Base-by-base conservation (phyloP, 345 rosid genomes). In the Linum usitatissimum region DNA sequence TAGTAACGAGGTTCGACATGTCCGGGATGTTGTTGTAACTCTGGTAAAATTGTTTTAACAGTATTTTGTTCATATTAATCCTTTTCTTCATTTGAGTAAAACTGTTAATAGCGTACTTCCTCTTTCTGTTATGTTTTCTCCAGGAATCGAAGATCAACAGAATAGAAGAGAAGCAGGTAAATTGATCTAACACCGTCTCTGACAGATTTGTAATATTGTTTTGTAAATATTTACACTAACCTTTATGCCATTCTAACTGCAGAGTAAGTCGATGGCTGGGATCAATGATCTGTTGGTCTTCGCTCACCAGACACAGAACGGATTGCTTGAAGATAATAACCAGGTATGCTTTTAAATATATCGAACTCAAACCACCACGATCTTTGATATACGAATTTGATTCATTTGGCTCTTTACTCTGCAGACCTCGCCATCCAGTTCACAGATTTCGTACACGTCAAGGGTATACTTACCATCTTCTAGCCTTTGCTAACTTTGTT, bases 141-240 rank as follows among this genome's bases (percentile, higher is more conserved):
- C 73, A 87, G 95, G 83, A 79, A 68, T 76, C 59, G 68, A 86
- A 80, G 81, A 79, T 88, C 60, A 63, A 30, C 53, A 75, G 74
- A 66, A 76, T 88, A 31, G 91, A 84, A 77, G 86, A 70, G 68
- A 88, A 84, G 64, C 90, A 88, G 96, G 92, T 86, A 76, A 60
- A 9, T 59, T 55, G 18, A 17, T 20, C 66, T 63, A 61, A 18
- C 40, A 58, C 57, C 30, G 31, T 39, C 31, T 49, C 34, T 60
- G 21, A 63, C 55, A 58, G 49, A 34, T 20, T 54, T 18, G 36
- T 1, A 30, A 20, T 38, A 15, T 21, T 59, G 19, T 62, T 62
- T 61, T 58, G 18, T 66, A 36, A 19, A 17, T 55, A n/a, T 1
- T 60, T 63, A 10, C 70, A 28, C 38, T 75, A 57, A 55, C 59